phyloP scores from a whole-genome alignment of 768 basidiomycete genomes.

The Lentinula sp. region DNA sequence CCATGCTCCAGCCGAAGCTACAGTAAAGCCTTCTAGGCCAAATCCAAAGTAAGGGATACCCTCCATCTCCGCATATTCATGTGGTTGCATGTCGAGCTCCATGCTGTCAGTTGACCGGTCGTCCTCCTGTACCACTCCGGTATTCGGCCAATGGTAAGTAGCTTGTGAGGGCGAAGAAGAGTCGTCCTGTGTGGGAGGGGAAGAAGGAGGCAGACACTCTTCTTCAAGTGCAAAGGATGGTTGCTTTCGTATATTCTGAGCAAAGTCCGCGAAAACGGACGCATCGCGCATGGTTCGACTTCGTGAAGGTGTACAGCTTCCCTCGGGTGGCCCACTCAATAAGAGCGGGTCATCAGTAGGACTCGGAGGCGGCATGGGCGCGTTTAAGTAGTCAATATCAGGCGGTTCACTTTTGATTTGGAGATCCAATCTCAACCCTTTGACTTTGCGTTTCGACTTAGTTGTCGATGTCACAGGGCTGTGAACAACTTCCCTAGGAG shows the following conservation, averaged over 20 bases:
- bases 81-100: conserved; percentile 11
- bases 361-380: conserved; percentile 61
- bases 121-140: neutral
- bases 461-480: conserved; percentile 32
- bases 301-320: conserved; percentile 20
- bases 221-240: conserved; percentile 13
- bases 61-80: neutral
- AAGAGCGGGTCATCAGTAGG: conserved; percentile 75
- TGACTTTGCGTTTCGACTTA: conserved; percentile 25
- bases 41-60: neutral
- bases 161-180: conserved; percentile 16
- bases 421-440: conserved; percentile 16
- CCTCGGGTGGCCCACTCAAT: conserved; percentile 38
- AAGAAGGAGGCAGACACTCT: conserved; percentile 26
- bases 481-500: conserved; percentile 56
- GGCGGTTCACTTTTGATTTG: conserved; percentile 62
- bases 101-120: conserved; percentile 7
- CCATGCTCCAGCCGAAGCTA: conserved; percentile 12
- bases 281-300: conserved; percentile 7
- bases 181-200: conserved; percentile 16
- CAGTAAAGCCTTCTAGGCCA: conserved; percentile 8
- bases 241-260: neutral
- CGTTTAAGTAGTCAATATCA: conserved; percentile 44
- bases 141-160: neutral
- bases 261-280: conserved; percentile 9